A percentile compares a stretch with the other conserved stretches of the same genome.
Evolutionary conservation across 2,329 filamentous ascomycete species (phyloP).

Genomic region (Neopestalotiopsis clavispora): DNA sequence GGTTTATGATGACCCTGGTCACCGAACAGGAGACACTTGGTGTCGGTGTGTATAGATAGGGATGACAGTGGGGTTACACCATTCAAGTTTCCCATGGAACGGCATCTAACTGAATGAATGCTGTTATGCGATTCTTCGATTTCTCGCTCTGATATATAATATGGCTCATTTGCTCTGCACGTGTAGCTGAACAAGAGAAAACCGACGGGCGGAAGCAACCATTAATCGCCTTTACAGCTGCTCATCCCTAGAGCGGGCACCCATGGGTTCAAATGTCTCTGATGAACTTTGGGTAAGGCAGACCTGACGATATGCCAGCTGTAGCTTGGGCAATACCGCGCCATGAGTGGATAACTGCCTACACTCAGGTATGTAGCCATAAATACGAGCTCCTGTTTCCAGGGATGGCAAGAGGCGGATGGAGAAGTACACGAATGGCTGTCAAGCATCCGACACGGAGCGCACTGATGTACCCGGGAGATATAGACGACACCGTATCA

Average conservation of each 20-base stretch:
- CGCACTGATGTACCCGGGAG: background rate
- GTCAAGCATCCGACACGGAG: background rate
- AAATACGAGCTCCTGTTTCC: background rate
- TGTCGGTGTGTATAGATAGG: slow-evolving; percentile 1
- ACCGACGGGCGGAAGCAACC: too few species aligned
- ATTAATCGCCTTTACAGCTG: too few species aligned
- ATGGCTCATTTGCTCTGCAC: too few species aligned
- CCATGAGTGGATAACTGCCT: background rate
- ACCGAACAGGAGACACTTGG: background rate
- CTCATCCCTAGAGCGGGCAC: too few species aligned
- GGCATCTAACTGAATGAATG: too few species aligned
- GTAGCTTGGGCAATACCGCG: background rate
- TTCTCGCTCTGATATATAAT: too few species aligned
- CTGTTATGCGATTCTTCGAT: too few species aligned
- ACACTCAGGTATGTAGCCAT: background rate
- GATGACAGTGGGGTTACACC: background rate
- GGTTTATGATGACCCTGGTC: background rate
- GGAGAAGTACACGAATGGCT: background rate
- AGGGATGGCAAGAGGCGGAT: background rate
- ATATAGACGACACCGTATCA: background rate
- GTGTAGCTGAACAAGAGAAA: too few species aligned
- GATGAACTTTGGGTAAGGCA: too few species aligned
- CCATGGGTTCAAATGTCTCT: too few species aligned
- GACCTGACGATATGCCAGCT: background rate
- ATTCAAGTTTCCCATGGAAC: background rate